Evolutionary conservation across 2,329 filamentous ascomycete genomes (phyloP).

Genomic region (Diplodia sapinea): DNA sequence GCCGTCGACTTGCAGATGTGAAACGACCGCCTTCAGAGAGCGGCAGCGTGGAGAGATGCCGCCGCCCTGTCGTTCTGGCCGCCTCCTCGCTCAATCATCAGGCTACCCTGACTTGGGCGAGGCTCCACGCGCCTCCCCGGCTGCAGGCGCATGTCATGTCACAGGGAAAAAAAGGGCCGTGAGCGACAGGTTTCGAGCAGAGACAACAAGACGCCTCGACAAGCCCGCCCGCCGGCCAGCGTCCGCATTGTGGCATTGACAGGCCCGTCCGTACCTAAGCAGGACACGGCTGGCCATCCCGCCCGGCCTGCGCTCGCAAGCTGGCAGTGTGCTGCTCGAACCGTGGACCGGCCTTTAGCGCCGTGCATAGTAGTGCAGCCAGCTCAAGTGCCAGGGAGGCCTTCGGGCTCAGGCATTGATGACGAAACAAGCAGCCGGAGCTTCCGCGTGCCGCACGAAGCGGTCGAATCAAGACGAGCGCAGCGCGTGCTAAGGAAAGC

Average conservation of each 20-base stretch:
- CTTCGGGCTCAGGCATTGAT: conserved; percentile 23
- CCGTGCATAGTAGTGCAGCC: conserved; percentile 14
- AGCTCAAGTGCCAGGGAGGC: conserved; percentile 20
- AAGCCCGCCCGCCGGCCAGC: background rate
- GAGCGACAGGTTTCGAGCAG: background rate
- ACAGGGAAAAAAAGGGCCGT: background rate
- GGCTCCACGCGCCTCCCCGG: background rate
- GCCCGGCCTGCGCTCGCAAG: background rate
- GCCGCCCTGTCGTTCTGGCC: conserved; percentile 11
- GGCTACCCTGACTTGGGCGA: background rate
- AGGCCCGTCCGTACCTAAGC: background rate
- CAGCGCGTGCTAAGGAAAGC: conserved; percentile 6
- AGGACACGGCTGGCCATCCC: conserved; percentile 1
- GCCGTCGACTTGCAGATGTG: conserved; percentile 21
- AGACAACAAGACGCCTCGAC: background rate
- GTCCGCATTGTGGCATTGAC: conserved; percentile 8
- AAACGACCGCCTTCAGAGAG: conserved; percentile 21
- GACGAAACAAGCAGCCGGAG: conserved; percentile 25
- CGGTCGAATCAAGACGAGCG: conserved; percentile 6
- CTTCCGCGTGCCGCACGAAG: conserved; percentile 13
- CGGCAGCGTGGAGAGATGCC: background rate
- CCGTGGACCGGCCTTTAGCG: conserved; percentile 21
- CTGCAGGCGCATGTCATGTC: background rate
- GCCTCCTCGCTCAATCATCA: background rate
- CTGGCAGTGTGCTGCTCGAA: conserved; percentile 13